Evolutionary conservation across 805 yeast species (phyloP), one percentile per base, ranked within the genome.

Genomic region (Hanseniaspora pseudoguilliermondii): DNA sequence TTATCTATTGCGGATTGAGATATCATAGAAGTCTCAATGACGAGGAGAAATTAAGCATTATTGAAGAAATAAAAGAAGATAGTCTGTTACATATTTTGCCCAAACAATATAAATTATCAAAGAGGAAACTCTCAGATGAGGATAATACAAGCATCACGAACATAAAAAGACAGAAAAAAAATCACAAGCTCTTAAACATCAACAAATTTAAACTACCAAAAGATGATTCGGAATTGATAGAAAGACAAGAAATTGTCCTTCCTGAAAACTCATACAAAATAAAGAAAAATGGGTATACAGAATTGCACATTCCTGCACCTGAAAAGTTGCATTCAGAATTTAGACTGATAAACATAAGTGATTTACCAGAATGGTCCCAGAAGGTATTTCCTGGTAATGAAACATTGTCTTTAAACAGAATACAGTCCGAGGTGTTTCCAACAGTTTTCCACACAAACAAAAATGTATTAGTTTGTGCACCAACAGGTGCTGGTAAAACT

Each of bases 401-500:
- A 64, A 83, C 89, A 0, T 63, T 75, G 2, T 71, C 82, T 1
- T 74, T 93, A 60, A 93, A 93, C 67, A 71, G 87, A 54, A 79
- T 93, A 16, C 99, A 93, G 67, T 85, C 95, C 0, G 78, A 78
- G 59, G 88, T 90, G 0, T 87, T 70, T 60, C 93, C 93, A 1
- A 65, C 73, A n/a, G 96, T 95, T 0, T 86, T 91, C 60, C 63
- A 75, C 4, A 70, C 78, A 1, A 93, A 86, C 64, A 75, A 75
- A 5, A 91, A 90, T 63, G 66, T 93, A 41, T 71, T 91, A 18
- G 72, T 91, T 61, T 91, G 97, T 75, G 97, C 98, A 1, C 98
- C 98, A 7, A 91, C 98, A 0, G 98, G 98, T 72, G 96, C 96
- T 2, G 98, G 98, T 71, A 91, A 91, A 66, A 91, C 98, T 23